A percentile compares a stretch with the other conserved stretches of the same genome.
Evolutionary conservation across 2,329 filamentous ascomycete species (phyloP).

Genomic region (Penicillium sp.): DNA sequence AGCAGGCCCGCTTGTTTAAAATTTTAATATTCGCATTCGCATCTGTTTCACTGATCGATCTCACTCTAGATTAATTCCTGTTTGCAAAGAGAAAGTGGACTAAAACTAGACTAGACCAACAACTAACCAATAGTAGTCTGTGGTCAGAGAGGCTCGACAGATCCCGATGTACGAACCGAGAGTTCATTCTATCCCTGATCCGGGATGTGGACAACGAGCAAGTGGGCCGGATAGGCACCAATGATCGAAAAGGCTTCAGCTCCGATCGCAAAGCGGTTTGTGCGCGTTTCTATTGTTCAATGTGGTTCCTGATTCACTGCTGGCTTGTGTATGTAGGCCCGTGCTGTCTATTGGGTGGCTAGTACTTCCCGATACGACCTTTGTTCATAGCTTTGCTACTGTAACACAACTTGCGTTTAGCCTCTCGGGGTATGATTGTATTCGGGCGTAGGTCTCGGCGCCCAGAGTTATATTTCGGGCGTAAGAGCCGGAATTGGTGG

Average conservation of each 20-base stretch:
- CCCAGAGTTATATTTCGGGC: not conserved
- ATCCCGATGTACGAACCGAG: not conserved
- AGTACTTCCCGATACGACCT: constrained; percentile 3
- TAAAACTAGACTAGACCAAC: not conserved
- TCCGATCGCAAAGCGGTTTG: constrained; percentile 1
- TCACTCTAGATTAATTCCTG: not conserved
- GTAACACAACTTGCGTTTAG: constrained; percentile 1
- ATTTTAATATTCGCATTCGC: not conserved
- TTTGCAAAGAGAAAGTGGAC: not conserved
- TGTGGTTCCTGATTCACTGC: constrained; percentile 2
- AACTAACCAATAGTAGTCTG: not conserved
- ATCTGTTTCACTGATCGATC: not conserved
- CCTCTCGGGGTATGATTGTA: not conserved
- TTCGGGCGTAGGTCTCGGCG: not conserved
- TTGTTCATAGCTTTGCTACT: not conserved
- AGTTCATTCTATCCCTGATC: not conserved
- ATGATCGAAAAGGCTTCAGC: not conserved
- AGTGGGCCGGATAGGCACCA: not conserved
- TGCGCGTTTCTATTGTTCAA: not conserved
- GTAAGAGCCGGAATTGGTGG: not conserved
- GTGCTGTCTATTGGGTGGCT: constrained; percentile 1
- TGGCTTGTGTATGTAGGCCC: not conserved
- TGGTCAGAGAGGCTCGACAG: not conserved
- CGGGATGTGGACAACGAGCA: not conserved
- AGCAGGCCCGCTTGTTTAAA: not conserved